A percentile compares a stretch with the other conserved stretches of the same genome.
phyloP scores from a whole-genome alignment of 2,329 filamentous ascomycete species.

The Dothistroma septosporum region DNA sequence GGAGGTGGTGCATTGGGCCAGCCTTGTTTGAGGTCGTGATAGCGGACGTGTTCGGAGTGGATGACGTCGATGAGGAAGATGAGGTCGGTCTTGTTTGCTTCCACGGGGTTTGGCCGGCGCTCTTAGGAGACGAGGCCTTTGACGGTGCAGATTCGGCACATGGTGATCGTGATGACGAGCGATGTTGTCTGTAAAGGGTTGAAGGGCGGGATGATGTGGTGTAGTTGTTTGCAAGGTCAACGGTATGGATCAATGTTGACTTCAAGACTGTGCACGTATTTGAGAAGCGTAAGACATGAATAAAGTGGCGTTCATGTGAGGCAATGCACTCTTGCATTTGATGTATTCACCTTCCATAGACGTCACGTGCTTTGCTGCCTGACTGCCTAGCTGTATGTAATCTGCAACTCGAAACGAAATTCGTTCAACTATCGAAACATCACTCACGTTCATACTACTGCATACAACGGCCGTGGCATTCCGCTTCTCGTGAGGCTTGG shows the following conservation, averaged over 20 bases:
- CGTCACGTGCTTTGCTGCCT: constrained; percentile 7
- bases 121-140: constrained; percentile 13
- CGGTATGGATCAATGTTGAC: not conserved
- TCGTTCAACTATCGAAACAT: not conserved
- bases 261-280: not conserved
- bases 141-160: constrained; percentile 24
- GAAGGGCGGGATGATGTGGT: not conserved
- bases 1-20: not conserved
- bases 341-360: not conserved
- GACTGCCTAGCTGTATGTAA: not conserved
- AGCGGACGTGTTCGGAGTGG: constrained; percentile 14
- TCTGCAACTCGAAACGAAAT: not conserved
- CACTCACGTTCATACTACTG: constrained; percentile 39
- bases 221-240: not conserved
- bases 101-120: constrained; percentile 20
- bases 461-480: constrained; percentile 62
- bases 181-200: not conserved
- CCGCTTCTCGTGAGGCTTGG: constrained; percentile 36
- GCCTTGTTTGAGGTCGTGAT: constrained; percentile 4
- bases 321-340: not conserved
- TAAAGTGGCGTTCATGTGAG: not conserved
- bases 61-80: constrained; percentile 17
- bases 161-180: not conserved
- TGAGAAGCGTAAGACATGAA: not conserved
- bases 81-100: constrained; percentile 14